Percentiles rank a stretch among this genome's conserved stretches.
Conservation (phyloP, 495 filamentous ascomycete species). For the Aspergillus nanangensis region DNA sequence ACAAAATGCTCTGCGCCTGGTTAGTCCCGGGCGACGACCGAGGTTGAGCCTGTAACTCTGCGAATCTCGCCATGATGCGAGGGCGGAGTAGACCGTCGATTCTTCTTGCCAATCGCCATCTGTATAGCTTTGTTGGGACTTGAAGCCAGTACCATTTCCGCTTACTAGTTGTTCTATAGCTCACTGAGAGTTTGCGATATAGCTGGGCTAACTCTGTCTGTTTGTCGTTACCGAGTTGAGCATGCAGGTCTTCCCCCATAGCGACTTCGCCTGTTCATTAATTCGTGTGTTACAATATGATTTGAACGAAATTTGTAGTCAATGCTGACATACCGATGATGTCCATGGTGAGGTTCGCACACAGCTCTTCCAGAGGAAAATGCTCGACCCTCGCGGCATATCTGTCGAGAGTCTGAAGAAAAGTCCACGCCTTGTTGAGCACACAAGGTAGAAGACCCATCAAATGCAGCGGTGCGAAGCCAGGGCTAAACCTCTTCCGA, state of each 20-base stretch:
- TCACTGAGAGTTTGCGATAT: no score
- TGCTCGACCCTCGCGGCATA: conserved; percentile 16
- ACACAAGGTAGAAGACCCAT: conserved; percentile 29
- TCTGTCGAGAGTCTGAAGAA: conserved; percentile 22
- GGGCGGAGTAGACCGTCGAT: neutral
- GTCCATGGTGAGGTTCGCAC: conserved; percentile 14
- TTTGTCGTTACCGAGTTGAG: no score
- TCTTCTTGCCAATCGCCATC: no score
- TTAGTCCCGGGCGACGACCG: neutral
- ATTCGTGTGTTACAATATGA: neutral
- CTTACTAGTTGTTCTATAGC: no score
- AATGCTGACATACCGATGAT: no score
- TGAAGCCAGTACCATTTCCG: no score
- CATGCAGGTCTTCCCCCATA: no score
- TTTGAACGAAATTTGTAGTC: neutral
- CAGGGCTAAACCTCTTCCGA: conserved; percentile 35
- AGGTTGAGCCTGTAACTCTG: no score
- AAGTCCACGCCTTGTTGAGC: conserved; percentile 30
- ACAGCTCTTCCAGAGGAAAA: conserved; percentile 13
- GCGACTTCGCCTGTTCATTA: no score
- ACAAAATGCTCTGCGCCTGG: neutral
- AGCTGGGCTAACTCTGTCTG: no score
- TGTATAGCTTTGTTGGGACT: no score
- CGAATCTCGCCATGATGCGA: no score
- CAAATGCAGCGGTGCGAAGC: conserved; percentile 33